Evolutionary conservation across 169 alveolate species (phyloP).

Genomic region (Cryptosporidium tyzzeri): DNA sequence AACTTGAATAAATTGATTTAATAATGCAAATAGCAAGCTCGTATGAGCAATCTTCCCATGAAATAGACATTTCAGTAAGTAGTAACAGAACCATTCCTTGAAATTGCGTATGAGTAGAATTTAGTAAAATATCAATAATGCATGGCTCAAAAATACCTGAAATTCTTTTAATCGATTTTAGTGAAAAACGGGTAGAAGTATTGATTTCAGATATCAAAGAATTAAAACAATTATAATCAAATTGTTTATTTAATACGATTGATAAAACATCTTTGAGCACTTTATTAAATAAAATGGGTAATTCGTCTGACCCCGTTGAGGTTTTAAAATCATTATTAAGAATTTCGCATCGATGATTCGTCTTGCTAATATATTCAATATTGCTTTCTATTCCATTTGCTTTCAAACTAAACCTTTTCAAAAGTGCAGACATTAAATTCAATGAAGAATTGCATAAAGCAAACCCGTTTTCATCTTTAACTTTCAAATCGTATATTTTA

Average conservation of each 20-base stretch:
- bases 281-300: background rate
- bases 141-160: conserved; percentile 9
- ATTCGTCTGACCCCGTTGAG: background rate
- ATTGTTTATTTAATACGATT: background rate
- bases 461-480: conserved; percentile 14
- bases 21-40: conserved; percentile 43
- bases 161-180: conserved; percentile 14
- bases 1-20: conserved; percentile 19
- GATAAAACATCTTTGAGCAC: background rate
- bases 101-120: conserved; percentile 37
- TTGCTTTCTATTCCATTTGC: conserved; percentile 18
- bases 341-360: background rate
- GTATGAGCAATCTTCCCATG: conserved; percentile 49
- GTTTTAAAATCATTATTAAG: background rate
- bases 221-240: background rate
- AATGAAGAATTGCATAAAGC: conserved; percentile 42
- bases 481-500: conserved; percentile 5
- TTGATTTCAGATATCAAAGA: conserved; percentile 3
- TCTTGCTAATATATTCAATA: background rate
- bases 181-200: conserved; percentile 7
- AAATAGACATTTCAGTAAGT: conserved; percentile 46
- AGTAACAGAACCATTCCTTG: conserved; percentile 55
- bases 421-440: conserved; percentile 53
- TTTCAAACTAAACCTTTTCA: conserved; percentile 31
- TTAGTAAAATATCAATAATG: conserved; percentile 16